These are phyloP conservation scores for Quercus robur DNA, from an alignment of 306 rosid species.

Conservation along the genomic window DNA sequence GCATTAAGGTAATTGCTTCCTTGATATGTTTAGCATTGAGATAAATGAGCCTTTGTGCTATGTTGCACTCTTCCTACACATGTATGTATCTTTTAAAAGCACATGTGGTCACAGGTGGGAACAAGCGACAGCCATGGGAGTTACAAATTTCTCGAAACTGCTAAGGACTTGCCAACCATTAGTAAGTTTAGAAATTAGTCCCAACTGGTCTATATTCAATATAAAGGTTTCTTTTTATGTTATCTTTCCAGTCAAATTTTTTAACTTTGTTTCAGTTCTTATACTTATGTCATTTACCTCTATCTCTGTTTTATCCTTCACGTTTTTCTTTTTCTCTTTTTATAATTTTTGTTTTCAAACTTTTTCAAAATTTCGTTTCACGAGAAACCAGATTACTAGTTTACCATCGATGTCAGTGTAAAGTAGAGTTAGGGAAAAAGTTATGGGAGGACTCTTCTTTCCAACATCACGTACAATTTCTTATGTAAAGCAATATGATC, in stretches of 20 bases:
- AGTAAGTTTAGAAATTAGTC: constrained; percentile 54
- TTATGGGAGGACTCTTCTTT: neutral
- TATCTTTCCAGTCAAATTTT: neutral
- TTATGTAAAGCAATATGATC: constrained; percentile 1
- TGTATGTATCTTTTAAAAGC: neutral
- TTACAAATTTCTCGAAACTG: constrained; percentile 82
- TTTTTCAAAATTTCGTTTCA: neutral
- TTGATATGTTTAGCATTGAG: constrained; percentile 11
- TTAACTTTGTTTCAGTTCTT: neutral
- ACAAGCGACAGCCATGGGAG: constrained; percentile 44
- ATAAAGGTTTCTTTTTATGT: neutral
- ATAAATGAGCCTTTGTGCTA: neutral
- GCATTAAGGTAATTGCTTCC: neutral
- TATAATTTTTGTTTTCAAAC: neutral
- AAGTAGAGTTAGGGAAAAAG: neutral
- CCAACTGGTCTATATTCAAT: neutral
- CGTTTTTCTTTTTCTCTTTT: neutral
- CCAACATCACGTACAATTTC: neutral
- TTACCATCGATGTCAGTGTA: neutral
- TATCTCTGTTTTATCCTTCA: neutral
- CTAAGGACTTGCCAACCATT: constrained; percentile 87
- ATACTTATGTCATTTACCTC: neutral
- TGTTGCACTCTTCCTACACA: constrained; percentile 1
- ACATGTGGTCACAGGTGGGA: constrained; percentile 47
- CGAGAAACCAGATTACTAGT: neutral